Evolutionary conservation across 176 grass and related monocot genomes (phyloP).

Genomic region (Chloris gayana): DNA sequence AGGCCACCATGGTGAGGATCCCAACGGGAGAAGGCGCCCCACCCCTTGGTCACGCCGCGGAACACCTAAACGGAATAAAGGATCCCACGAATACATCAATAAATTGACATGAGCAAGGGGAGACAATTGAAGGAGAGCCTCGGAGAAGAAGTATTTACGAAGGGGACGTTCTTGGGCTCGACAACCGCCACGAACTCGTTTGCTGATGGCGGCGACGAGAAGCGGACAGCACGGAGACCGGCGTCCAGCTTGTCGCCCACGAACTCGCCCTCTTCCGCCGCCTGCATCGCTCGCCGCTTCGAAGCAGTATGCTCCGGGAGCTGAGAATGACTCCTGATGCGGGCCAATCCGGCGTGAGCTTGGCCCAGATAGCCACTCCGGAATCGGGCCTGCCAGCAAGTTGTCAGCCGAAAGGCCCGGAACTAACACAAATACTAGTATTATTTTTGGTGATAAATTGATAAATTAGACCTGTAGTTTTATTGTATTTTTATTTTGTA

Average conservation of each 20-base stretch:
- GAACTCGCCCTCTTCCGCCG: slow-evolving; percentile 39
- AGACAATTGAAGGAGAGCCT: neutral
- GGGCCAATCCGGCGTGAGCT: neutral
- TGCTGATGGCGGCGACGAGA: slow-evolving; percentile 32
- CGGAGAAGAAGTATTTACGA: slow-evolving; percentile 36
- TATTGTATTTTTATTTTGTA: too few species aligned
- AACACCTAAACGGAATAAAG: slow-evolving; percentile 53
- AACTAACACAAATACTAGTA: too few species aligned
- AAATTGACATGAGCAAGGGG: slow-evolving; percentile 12
- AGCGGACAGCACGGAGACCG: slow-evolving; percentile 45
- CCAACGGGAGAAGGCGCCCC: slow-evolving; percentile 63
- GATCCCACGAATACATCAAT: slow-evolving; percentile 2
- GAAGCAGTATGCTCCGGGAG: too few species aligned
- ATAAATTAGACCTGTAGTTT: too few species aligned
- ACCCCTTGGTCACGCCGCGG: slow-evolving; percentile 53
- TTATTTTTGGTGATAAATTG: too few species aligned
- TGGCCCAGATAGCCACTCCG: neutral
- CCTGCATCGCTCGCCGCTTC: slow-evolving; percentile 25
- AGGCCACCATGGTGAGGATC: slow-evolving; percentile 81
- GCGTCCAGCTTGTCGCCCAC: slow-evolving; percentile 36
- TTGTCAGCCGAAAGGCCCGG: too few species aligned
- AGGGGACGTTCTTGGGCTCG: slow-evolving; percentile 64
- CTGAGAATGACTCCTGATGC: too few species aligned
- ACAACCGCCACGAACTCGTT: slow-evolving; percentile 44
- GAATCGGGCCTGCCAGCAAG: too few species aligned